These are phyloP conservation scores for Fusarium subglutinans DNA, from an alignment of 2,329 filamentous ascomycete genomes.

Conservation along the genomic window DNA sequence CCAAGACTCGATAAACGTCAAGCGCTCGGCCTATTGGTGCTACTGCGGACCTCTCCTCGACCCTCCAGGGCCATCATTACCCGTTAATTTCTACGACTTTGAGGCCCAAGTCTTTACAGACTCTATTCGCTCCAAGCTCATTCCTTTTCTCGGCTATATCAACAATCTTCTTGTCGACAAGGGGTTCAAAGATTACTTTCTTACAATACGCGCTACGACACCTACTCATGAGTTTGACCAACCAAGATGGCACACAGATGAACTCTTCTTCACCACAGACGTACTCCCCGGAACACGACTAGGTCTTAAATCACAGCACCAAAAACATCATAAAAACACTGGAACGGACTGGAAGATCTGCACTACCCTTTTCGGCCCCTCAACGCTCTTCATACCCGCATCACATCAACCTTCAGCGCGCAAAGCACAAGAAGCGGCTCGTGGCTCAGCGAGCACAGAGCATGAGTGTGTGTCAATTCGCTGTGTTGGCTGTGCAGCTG, in stretches of 20 bases:
- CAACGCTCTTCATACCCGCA: slow-evolving; percentile 55
- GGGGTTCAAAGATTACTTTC: slow-evolving; percentile 54
- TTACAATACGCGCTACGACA: slow-evolving; percentile 58
- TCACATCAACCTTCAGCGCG: slow-evolving; percentile 47
- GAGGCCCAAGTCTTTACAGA: slow-evolving; percentile 46
- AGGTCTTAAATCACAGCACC: slow-evolving; percentile 7
- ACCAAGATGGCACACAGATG: slow-evolving; percentile 60
- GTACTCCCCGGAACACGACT: slow-evolving; percentile 18
- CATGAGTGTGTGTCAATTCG: slow-evolving; percentile 55
- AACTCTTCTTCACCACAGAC: slow-evolving; percentile 53
- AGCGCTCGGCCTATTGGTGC: slow-evolving; percentile 52
- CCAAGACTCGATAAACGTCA: slow-evolving; percentile 25
- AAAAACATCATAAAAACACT: neutral
- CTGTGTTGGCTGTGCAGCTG: slow-evolving; percentile 55
- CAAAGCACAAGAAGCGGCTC: slow-evolving; percentile 43
- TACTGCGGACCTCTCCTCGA: slow-evolving; percentile 54
- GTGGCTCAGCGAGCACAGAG: slow-evolving; percentile 39
- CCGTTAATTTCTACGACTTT: slow-evolving; percentile 53
- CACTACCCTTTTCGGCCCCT: slow-evolving; percentile 56
- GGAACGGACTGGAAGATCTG: slow-evolving; percentile 60
- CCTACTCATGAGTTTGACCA: slow-evolving; percentile 54
- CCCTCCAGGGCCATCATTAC: slow-evolving; percentile 32
- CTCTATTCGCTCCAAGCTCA: slow-evolving; percentile 47
- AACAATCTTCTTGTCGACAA: slow-evolving; percentile 49
- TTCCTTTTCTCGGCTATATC: slow-evolving; percentile 53